Evolutionary conservation across 345 rosid genomes (phyloP), one percentile per base, ranked within the genome.

Genomic region (Lepidium aucheri): DNA sequence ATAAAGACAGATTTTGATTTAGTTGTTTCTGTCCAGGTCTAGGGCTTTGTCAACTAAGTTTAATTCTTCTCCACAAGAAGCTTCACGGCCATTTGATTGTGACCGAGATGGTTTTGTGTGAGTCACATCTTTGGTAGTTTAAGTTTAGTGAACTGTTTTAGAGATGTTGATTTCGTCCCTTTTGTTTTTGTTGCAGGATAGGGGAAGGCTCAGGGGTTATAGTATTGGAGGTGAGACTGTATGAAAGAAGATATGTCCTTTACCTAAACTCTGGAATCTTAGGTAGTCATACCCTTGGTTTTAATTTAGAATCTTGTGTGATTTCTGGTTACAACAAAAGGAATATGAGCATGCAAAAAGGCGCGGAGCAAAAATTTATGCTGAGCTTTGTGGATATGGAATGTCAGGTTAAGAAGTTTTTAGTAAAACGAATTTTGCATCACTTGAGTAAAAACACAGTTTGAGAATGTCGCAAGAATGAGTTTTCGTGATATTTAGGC

Each of bases 71-170:
- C 98, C 97, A 3, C 63, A 68, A 78, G 97, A 93, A 83, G 94
- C 98, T 70, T 90, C 97, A 24, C 86, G 96, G 35, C 97, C 99
- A 41, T 94, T 94, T 77, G 99, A 94, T 80, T 76, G 83, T 68
- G 96, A 64, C 30, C 85, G 96, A 40, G 99, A 94, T 82, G 97
- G 99, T 44, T 94, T 90, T 85, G 97, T 94, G 99, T 88, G 78
- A 86, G 98, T 81, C 30, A 47, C 60, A 57, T 15, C 38, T 59
- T 64, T 63, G 0, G 7, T 9, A 54, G 24, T 18, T 61, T 26
- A 36, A 38, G 3, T 30, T 34, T 22, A 65, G 58, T 8, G 41
- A 65, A 0, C 46, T 72, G 16, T 15, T 50, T 51, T 35, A n/a
- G 34, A n/a, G 62, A 51, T 35, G 26, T 52, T 66, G 28, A 52